Conservation (phyloP, 176 grass and related monocot species). For the Poa annua region DNA sequence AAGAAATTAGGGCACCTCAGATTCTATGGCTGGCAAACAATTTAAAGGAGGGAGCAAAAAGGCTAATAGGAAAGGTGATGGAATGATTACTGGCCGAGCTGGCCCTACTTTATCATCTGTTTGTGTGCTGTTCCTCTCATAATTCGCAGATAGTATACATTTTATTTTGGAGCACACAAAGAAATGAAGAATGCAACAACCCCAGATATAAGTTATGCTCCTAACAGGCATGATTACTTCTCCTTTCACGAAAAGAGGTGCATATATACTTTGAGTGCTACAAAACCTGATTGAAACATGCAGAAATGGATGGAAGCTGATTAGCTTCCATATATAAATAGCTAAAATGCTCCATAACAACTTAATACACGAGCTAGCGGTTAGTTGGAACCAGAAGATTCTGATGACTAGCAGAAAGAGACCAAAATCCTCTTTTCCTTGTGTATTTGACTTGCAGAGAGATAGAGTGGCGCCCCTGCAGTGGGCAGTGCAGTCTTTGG, state of each 20-base stretch:
- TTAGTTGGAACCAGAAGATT: background rate
- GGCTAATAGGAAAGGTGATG: constrained; percentile 51
- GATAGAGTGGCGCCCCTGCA: constrained; percentile 46
- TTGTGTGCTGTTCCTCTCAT: constrained; percentile 32
- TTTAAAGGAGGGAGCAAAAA: constrained; percentile 47
- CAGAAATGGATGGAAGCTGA: background rate
- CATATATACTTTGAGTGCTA: constrained; percentile 3
- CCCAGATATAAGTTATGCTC: background rate
- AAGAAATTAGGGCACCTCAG: constrained; percentile 43
- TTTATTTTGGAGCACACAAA: background rate
- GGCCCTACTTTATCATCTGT: constrained; percentile 54
- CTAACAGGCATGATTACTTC: background rate
- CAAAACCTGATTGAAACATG: background rate
- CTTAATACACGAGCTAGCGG: background rate
- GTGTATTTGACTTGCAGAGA: constrained; percentile 54
- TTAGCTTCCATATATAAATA: background rate
- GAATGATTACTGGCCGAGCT: constrained; percentile 60
- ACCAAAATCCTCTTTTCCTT: background rate
- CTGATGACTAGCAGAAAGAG: background rate
- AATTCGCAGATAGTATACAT: background rate
- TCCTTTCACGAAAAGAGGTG: background rate
- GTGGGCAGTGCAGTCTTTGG: constrained; percentile 56
- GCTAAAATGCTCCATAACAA: background rate
- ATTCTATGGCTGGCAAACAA: constrained; percentile 56
- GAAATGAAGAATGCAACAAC: background rate